Evolutionary conservation across 306 rosid genomes (phyloP).

Genomic region (Fagus crenata): DNA sequence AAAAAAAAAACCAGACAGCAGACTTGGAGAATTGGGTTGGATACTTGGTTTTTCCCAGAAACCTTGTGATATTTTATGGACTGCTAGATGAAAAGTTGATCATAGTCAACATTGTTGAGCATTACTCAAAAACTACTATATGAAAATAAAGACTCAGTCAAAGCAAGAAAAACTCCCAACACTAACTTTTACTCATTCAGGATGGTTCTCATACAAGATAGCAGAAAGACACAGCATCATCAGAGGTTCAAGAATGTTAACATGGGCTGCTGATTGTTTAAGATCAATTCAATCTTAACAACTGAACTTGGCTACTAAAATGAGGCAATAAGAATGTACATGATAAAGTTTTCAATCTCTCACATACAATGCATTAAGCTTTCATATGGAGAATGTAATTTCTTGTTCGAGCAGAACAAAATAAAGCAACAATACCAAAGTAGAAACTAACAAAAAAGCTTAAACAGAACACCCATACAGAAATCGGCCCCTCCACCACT

Average conservation of each 20-base stretch:
- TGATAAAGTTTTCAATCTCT: constrained; percentile 20
- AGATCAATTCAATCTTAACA: not conserved
- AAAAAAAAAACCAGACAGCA: no score
- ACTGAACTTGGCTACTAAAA: constrained; percentile 24
- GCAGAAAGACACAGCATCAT: not conserved
- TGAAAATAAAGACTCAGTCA: no score
- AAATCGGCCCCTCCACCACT: constrained; percentile 67
- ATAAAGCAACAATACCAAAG: constrained; percentile 63
- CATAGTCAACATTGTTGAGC: no score
- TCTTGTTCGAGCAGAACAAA: constrained; percentile 82
- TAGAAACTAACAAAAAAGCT: constrained; percentile 90
- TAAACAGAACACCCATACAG: constrained; percentile 72
- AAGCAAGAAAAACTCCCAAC: no score
- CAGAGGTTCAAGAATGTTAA: not conserved
- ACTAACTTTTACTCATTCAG: no score
- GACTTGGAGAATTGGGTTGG: no score
- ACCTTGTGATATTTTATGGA: no score
- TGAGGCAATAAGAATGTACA: constrained; percentile 45
- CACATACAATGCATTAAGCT: constrained; percentile 38
- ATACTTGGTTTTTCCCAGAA: no score
- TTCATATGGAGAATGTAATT: constrained; percentile 68
- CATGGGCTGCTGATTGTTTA: not conserved
- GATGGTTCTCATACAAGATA: no score
- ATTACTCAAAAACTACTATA: no score
- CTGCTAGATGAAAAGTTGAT: no score